Base-by-base conservation (phyloP, 2,329 filamentous ascomycete genomes). In the Aureobasidium sp. region DNA sequence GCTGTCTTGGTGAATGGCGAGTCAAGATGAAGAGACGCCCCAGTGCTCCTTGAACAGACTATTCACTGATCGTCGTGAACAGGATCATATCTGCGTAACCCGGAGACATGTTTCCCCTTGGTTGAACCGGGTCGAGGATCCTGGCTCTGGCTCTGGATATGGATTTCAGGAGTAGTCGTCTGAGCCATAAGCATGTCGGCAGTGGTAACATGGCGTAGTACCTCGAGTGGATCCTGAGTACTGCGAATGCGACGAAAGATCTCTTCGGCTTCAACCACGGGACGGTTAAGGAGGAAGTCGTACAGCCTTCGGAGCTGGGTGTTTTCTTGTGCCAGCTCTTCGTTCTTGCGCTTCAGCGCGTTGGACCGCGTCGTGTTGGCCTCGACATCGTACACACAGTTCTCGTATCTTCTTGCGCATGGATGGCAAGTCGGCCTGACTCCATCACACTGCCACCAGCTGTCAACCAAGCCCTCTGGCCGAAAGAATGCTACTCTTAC, bases 291-390 rank as follows among this genome's bases (percentile, higher is more conserved):
- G 22, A 61, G 39, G 14, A 48, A 53, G 37, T 19, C 27, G 29
- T 61, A 61, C 44, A 65, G 56, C 45, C 60, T 50, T 19, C 33
- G 37, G 29, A 65, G 50, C 19, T 52, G 44, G 2, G 59, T 19
- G 27, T 64, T 62, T 37, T 63, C 64, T 31, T 64, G 42, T 17
- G 54, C 54, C 19, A 67, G 47, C n/a, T 64, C 61, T 29, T 64
- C 65, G 19, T 61, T 63, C 24, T 65, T 66, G 15, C 66, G 64
- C 59, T 67, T 67, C 22, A 62, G 53, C 5, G 64, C 63, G 24
- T 63, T 60, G 5, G 60, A 61, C 5, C 62, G 63, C 14, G 65
- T 67, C 17, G 66, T 65, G 24, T 64, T 64, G 11, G 62, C 63
- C 14, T 64, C 62, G 33, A 60, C 57, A 35, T 66, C 65, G 42